Percentiles rank a stretch among this genome's conserved stretches.
Conservation (phyloP, 2,329 filamentous ascomycete genomes). For the Alternaria rosae region DNA sequence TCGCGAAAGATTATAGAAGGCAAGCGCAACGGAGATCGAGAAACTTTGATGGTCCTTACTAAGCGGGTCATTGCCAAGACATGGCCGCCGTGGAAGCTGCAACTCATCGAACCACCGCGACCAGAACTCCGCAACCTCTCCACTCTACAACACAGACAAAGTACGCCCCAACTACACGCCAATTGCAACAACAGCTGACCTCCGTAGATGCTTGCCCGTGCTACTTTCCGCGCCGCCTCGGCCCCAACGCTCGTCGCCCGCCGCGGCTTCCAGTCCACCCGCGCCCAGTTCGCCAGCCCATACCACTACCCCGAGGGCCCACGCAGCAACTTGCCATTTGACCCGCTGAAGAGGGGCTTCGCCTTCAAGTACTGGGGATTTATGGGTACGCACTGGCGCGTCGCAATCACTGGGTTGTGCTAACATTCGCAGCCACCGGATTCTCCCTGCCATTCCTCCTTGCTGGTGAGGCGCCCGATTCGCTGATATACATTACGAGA, state of each 20-base stretch:
- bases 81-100: background rate
- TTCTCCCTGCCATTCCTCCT: constrained; percentile 68
- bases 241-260: constrained; percentile 74
- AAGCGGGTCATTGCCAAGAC: constrained; percentile 5
- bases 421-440: constrained; percentile 61
- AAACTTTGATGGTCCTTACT: constrained; percentile 7
- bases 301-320: constrained; percentile 99
- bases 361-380: constrained; percentile 82
- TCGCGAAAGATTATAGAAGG: background rate
- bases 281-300: constrained; percentile 82
- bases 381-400: constrained; percentile 64
- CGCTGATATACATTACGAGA: background rate
- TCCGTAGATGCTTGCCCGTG: constrained; percentile 78
- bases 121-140: constrained; percentile 32
- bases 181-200: constrained; percentile 47
- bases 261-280: constrained; percentile 93
- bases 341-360: constrained; percentile 90
- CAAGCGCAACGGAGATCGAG: constrained; percentile 6
- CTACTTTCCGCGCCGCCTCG: constrained; percentile 68
- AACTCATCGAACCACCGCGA: constrained; percentile 19
- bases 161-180: constrained; percentile 33
- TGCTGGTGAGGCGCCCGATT: constrained; percentile 61
- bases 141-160: constrained; percentile 37
- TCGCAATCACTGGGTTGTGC: constrained; percentile 27
- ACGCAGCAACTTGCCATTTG: constrained; percentile 95